Evolutionary conservation across 768 basidiomycete genomes (phyloP), one percentile per base, ranked within the genome.

Genomic region (Mycena maculata): DNA sequence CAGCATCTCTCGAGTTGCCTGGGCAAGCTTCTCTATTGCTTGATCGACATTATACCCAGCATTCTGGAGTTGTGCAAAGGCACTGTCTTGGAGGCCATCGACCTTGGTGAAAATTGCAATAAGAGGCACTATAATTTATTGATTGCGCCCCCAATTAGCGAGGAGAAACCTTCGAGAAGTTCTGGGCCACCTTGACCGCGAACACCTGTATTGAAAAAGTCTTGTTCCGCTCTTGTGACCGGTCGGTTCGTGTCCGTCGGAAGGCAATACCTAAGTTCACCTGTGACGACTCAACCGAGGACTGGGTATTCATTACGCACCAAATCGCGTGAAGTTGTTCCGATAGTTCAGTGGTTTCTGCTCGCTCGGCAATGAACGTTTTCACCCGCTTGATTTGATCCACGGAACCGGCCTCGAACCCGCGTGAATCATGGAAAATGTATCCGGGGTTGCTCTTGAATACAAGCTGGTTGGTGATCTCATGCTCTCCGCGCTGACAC

Each of bases 371-470:
- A 27, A 59, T 59, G 57, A 59, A 47, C 12, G 2, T 20, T 33
- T 23, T 48, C 7, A 48, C 57, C 27, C 38, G 22, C 1, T 48
- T 31, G 12, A 38, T 25, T n/a, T 48, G 44, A 2, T 45, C 22
- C 15, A 11, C 57, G 5, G 13, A 16, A 1, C 57, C 57, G 31
- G 44, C 38, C 27, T 59, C 57, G 23, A 59, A 59, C 0, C 57
- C 57, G 18, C 57, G 33, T 7, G 57, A 47, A 15, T 16, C 57
- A 33, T 59, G 57, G 57, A 59, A 48, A 30, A 59, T 59, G 12
- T 18, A 16, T 3, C 13, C n/a, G 13, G 44, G 57, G 11, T 59
- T 59, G 57, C 57, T 59, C 31, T 20, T 59, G 25, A 59, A 58
- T 1, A 58, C 33, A 0, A 58, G 30, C 16, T 33, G 42, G 23